Base-by-base conservation (phyloP, 192 early-diverging fungal species). In the Entomortierella chlamydospora region DNA sequence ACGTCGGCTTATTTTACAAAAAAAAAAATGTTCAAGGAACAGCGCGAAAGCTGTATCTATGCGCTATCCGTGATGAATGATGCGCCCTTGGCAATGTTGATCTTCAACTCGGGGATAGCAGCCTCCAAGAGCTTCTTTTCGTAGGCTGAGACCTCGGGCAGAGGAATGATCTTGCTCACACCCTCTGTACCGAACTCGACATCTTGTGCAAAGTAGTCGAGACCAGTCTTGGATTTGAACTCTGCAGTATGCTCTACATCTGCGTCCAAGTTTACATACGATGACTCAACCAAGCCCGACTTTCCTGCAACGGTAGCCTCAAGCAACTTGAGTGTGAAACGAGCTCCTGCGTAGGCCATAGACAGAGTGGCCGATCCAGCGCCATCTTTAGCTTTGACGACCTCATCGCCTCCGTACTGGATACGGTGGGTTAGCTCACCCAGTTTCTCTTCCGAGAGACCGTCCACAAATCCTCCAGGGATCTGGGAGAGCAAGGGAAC, bases 351-450 rank as follows among this genome's bases (percentile, higher is more conserved):
- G 64, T 87, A 90, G 39, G 94, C 93, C 95, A 95, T 95, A 12
- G 93, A 94, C 50, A 96, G 86, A 9, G 93, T 96, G 45, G 94
- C 94, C 30, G 91, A 93, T 30, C 93, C 95, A 31, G 92, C 90
- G 64, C 97, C 82, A 51, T 79, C 82, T 90, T 98, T 98, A 74
- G 97, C 97, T 91, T 97, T 94, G 72, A 98, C 95, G 30, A 98
- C 97, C 83, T 98, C 97, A 80, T 98, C 97, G 66, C 97, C 97
- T 79, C 95, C 97, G 73, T 90, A 97, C 85, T 98, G 97, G 80
- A 98, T 98, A 70, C 96, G 93, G 73, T 96, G 68, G 29, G 97
- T 98, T 54, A 98, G 86, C 23, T 81, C 85, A 70, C 96, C 93
- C 52, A 90, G 64, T 85, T 97, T 89, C 63, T 94, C 92, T 52